Percentiles rank a stretch among this genome's conserved stretches.
phyloP scores from a whole-genome alignment of 805 yeast genomes.

The Suhomyces kilbournensis region DNA sequence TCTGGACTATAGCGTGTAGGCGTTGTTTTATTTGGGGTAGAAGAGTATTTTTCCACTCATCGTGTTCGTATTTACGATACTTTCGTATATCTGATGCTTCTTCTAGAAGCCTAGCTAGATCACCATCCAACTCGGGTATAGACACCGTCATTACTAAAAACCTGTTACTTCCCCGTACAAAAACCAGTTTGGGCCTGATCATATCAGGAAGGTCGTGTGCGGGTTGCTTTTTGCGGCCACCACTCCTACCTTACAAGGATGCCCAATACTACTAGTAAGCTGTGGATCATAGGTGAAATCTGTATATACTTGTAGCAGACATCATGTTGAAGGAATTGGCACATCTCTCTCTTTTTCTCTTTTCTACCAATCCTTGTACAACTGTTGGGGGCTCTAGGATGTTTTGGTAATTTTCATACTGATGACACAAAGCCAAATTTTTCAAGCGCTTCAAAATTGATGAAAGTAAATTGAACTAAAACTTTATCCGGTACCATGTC shows the following conservation, averaged over 20 bases:
- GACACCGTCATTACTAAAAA: not conserved
- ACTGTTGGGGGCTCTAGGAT: not conserved
- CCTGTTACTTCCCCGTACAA: no score
- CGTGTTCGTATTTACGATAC: not conserved
- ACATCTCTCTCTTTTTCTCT: not conserved
- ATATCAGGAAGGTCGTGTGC: not conserved
- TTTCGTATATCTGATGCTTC: not conserved
- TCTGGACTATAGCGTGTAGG: conserved; percentile 4
- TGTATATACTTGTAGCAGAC: not conserved
- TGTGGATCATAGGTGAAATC: not conserved
- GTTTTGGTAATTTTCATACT: not conserved
- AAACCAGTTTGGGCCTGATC: not conserved
- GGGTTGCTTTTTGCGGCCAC: not conserved
- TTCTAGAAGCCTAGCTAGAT: not conserved
- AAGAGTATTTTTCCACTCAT: conserved; percentile 8
- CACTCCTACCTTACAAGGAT: not conserved
- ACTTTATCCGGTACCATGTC: not conserved
- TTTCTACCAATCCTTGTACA: not conserved
- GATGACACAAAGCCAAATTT: conserved; percentile 5
- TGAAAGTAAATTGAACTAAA: not conserved
- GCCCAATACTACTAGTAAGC: not conserved
- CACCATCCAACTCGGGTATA: conserved; percentile 1
- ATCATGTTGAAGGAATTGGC: not conserved
- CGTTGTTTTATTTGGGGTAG: conserved; percentile 10
- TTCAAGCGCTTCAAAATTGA: not conserved